Conservation (phyloP, 2,329 filamentous ascomycete genomes). For the Pseudogymnoascus sp. region DNA sequence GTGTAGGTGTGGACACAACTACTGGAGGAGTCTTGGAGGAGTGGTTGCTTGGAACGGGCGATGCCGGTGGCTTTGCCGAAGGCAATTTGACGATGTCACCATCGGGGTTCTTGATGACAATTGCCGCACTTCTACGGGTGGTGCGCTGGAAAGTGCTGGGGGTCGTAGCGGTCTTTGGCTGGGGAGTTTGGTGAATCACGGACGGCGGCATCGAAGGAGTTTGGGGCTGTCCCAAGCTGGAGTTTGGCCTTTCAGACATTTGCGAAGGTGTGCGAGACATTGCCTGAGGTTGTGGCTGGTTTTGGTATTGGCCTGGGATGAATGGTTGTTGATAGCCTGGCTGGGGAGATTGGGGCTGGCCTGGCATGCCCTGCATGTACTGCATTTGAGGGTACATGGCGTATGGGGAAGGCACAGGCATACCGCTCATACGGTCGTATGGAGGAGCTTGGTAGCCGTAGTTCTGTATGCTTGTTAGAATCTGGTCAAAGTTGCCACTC, state of each 20-base stretch:
- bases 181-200: conserved; percentile 51
- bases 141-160: conserved; percentile 27
- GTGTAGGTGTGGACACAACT: conserved; percentile 68
- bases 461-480: conserved; percentile 55
- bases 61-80: conserved; percentile 58
- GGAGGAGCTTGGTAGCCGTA: conserved; percentile 49
- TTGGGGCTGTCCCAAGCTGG: conserved; percentile 30
- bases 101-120: conserved; percentile 76
- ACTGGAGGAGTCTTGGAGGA: conserved; percentile 50
- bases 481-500: conserved; percentile 61
- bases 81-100: conserved; percentile 70
- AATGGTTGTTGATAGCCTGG: conserved; percentile 38
- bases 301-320: conserved; percentile 29
- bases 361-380: conserved; percentile 40
- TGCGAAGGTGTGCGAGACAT: conserved; percentile 85
- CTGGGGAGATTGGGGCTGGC: conserved; percentile 39
- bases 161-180: conserved; percentile 37
- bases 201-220: conserved; percentile 27
- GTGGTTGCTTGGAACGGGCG: conserved; percentile 45
- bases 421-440: conserved; percentile 37
- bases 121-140: conserved; percentile 58
- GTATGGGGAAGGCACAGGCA: conserved; percentile 34
- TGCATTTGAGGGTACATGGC: conserved; percentile 40
- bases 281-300: conserved; percentile 50
- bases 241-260: conserved; percentile 57